These are phyloP conservation scores for Talaromyces ruber DNA, from an alignment of 495 filamentous ascomycete species.

Conservation along the genomic window DNA sequence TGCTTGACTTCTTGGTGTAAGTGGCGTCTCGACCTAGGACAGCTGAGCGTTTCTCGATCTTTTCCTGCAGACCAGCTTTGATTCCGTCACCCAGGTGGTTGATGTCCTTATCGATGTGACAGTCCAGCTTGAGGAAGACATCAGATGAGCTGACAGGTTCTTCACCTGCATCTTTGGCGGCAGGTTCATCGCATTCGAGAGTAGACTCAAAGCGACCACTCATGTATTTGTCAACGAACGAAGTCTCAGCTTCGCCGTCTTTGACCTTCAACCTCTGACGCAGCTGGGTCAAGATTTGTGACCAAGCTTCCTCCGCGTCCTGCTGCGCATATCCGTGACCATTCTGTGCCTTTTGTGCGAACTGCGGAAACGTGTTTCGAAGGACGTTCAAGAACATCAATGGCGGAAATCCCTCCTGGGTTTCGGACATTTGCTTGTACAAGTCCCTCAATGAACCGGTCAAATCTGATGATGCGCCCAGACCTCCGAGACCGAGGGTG, in stretches of 20 bases:
- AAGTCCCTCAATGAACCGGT: conserved; percentile 74
- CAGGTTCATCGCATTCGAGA: conserved; percentile 75
- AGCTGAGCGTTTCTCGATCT: conserved; percentile 82
- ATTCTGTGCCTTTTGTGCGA: conserved; percentile 74
- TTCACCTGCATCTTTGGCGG: conserved; percentile 69
- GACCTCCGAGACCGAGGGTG: conserved; percentile 51
- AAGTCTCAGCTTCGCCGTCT: conserved; percentile 40
- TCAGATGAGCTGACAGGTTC: conserved; percentile 58
- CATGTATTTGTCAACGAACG: conserved; percentile 88
- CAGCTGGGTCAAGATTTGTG: conserved; percentile 85
- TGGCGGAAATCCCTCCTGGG: conserved; percentile 80
- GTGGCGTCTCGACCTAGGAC: conserved; percentile 65
- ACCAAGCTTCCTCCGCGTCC: conserved; percentile 97
- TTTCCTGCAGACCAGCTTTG: conserved; percentile 67
- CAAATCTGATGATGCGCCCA: conserved; percentile 59
- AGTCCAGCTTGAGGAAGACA: conserved; percentile 85
- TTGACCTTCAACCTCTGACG: conserved; percentile 68
- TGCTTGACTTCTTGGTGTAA: conserved; percentile 85
- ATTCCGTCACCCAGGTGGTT: conserved; percentile 90
- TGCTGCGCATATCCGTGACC: conserved; percentile 87
- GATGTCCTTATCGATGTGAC: conserved; percentile 77
- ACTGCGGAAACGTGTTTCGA: conserved; percentile 80
- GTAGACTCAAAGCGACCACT: conserved; percentile 67
- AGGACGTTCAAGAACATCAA: conserved; percentile 78
- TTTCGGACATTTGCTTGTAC: conserved; percentile 89